phyloP scores from a whole-genome alignment of 805 yeast genomes.

The Starmera quercuum region DNA sequence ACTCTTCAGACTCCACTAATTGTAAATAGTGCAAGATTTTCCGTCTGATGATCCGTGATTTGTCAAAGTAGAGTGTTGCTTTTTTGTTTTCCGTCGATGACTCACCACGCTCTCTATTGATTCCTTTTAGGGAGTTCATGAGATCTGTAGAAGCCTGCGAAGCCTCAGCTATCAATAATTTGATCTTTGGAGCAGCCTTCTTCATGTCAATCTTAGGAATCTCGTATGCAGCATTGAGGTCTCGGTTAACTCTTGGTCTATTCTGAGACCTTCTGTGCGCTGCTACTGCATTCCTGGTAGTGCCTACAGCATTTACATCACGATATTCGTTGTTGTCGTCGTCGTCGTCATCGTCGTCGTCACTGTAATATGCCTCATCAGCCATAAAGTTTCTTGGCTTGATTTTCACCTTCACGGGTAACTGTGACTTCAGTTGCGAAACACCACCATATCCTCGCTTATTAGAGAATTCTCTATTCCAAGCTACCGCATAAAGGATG shows the following conservation, averaged over 20 bases:
- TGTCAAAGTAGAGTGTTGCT: constrained; percentile 61
- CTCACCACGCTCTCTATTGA: constrained; percentile 35
- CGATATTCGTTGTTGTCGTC: constrained; percentile 14
- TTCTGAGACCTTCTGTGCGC: background rate
- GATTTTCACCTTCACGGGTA: constrained; percentile 28
- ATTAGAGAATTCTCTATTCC: constrained; percentile 55
- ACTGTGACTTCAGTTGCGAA: constrained; percentile 34
- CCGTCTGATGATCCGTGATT: constrained; percentile 69
- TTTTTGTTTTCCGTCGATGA: constrained; percentile 57
- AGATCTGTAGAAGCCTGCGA: constrained; percentile 67
- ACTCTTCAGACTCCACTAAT: constrained; percentile 76
- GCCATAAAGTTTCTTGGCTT: constrained; percentile 34
- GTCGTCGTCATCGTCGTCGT: constrained; percentile 22
- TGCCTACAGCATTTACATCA: constrained; percentile 1
- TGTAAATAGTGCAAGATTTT: constrained; percentile 78
- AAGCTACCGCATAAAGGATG: constrained; percentile 46
- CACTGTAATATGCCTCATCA: constrained; percentile 40
- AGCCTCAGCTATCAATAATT: constrained; percentile 63
- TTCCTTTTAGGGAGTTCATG: constrained; percentile 43
- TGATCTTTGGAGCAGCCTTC: constrained; percentile 68
- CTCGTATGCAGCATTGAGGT: constrained; percentile 40
- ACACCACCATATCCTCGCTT: constrained; percentile 41
- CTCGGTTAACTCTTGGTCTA: constrained; percentile 9
- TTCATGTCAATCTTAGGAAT: constrained; percentile 64
- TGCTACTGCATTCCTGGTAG: too few species aligned